Evolutionary conservation across 139 green algal genomes (phyloP).

Genomic region (Diplosphaera chodatii): DNA sequence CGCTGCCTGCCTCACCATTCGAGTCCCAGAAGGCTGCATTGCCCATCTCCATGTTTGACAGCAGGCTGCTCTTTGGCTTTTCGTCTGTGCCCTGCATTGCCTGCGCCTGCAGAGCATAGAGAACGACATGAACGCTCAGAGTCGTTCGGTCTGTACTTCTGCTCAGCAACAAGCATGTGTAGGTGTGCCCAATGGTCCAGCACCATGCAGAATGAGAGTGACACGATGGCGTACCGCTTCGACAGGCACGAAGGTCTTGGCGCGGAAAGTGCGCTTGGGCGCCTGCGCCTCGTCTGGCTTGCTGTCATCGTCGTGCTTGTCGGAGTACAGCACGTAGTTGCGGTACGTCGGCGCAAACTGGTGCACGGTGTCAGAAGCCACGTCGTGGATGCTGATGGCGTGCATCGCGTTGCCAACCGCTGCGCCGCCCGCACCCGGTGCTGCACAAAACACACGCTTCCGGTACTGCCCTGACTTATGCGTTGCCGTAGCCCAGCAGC

Average conservation of each 20-base stretch:
- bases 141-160: background rate
- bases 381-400: slow-evolving; percentile 79
- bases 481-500: no score
- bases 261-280: slow-evolving; percentile 6
- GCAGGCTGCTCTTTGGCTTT: slow-evolving; percentile 24
- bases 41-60: slow-evolving; percentile 49
- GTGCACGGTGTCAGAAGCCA: slow-evolving; percentile 83
- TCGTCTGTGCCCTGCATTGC: slow-evolving; percentile 1
- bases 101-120: no score
- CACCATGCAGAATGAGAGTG: background rate
- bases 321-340: slow-evolving; percentile 86
- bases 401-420: slow-evolving; percentile 59
- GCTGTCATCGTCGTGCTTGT: background rate
- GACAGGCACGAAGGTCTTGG: background rate
- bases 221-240: background rate
- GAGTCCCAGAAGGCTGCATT: background rate
- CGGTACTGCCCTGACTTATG: no score
- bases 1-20: no score
- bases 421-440: no score
- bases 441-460: no score
- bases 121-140: background rate
- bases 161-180: background rate
- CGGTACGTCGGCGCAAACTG: slow-evolving; percentile 89
- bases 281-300: slow-evolving; percentile 53
- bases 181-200: background rate